Evolutionary conservation across 1,284 basidiomycete genomes (phyloP).

Genomic region (Rhodotorula sp.): DNA sequence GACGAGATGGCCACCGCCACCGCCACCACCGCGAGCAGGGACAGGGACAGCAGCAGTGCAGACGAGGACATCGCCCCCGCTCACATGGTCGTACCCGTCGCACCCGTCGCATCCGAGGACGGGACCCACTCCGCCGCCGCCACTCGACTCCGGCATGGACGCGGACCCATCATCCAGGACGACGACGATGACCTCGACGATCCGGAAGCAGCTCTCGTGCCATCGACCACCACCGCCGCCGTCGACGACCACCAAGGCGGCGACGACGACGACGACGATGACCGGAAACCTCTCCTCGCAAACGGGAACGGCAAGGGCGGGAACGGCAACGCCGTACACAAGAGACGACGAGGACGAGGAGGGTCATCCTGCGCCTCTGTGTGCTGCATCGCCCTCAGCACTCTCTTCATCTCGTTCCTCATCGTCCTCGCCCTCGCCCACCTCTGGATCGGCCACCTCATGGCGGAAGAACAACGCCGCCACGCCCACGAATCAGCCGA

Average conservation of each 20-base stretch:
- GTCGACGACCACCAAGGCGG: neutral
- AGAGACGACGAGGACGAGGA: neutral
- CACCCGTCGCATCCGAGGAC: too few species aligned
- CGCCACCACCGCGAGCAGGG: too few species aligned
- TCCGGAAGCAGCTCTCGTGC: slow-evolving; percentile 1
- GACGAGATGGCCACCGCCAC: too few species aligned
- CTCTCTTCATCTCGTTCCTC: slow-evolving; percentile 15
- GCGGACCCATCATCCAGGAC: slow-evolving; percentile 23
- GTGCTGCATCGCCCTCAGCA: slow-evolving; percentile 24
- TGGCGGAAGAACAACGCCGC: slow-evolving; percentile 33
- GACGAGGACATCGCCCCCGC: too few species aligned
- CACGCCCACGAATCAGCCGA: slow-evolving; percentile 21
- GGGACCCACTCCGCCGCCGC: neutral
- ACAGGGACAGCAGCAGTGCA: too few species aligned
- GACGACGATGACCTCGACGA: slow-evolving; percentile 11
- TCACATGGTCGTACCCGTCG: too few species aligned
- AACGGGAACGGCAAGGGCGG: neutral
- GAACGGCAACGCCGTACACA: neutral
- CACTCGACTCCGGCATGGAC: slow-evolving; percentile 20
- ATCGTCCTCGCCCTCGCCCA: slow-evolving; percentile 33
- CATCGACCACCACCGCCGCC: neutral
- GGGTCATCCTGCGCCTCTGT: neutral
- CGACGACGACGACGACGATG: neutral
- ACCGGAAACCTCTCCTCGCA: neutral
- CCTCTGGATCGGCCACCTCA: slow-evolving; percentile 41